Conservation (phyloP, 176 grass and related monocot species). For the Melocanna baccifera region DNA sequence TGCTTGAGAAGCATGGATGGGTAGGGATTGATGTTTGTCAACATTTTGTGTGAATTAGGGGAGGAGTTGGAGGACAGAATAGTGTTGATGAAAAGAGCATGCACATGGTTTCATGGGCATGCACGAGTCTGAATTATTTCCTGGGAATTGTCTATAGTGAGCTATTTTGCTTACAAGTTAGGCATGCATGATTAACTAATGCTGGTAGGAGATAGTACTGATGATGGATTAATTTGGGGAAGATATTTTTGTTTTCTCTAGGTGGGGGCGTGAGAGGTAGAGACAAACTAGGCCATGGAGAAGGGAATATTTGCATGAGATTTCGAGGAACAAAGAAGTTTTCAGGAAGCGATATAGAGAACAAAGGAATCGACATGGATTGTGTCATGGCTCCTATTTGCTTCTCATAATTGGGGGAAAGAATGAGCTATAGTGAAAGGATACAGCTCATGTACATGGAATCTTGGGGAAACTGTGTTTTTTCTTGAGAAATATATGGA, state of each 20-base stretch:
- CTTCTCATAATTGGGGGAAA: conserved; percentile 43
- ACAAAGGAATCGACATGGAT: conserved; percentile 57
- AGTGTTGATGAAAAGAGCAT: neutral
- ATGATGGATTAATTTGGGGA: conserved; percentile 29
- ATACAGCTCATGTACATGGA: conserved; percentile 57
- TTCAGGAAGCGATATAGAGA: conserved; percentile 44
- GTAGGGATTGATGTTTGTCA: neutral
- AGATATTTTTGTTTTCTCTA: conserved; percentile 20
- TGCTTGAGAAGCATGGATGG: neutral
- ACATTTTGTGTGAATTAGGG: conserved; percentile 34
- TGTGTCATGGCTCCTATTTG: conserved; percentile 42
- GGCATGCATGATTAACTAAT: conserved; percentile 38
- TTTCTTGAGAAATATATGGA: conserved; percentile 16
- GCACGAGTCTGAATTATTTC: conserved; percentile 16
- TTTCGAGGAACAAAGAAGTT: conserved; percentile 34
- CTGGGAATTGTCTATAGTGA: conserved; percentile 9
- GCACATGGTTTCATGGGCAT: conserved; percentile 21
- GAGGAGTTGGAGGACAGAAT: neutral
- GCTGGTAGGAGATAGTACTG: conserved; percentile 34
- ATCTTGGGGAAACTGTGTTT: conserved; percentile 32
- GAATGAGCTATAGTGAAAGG: conserved; percentile 29
- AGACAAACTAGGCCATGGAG: conserved; percentile 42
- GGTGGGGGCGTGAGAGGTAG: conserved; percentile 25
- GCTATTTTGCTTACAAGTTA: conserved; percentile 37
- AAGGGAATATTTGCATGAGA: conserved; percentile 52